Base-by-base conservation (phyloP, 2,329 filamentous ascomycete species). In the Trichoderma semiorbis region DNA sequence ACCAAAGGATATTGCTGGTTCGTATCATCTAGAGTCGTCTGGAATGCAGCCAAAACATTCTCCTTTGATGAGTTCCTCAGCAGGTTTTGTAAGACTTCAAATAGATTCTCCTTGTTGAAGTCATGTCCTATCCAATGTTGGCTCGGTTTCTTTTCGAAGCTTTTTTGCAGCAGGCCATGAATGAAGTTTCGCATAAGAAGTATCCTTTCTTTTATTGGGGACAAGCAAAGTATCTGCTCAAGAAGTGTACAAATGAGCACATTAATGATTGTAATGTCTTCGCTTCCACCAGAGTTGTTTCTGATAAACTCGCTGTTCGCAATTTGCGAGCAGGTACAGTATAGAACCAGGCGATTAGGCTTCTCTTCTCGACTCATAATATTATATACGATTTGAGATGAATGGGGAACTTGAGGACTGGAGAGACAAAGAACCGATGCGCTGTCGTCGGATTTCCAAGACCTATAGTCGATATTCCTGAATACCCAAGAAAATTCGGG, bases 81-180 rank as follows among this genome's bases (percentile, higher is more conserved):
- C n/a, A n/a, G n/a, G n/a, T n/a, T n/a, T n/a, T n/a, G n/a, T n/a
- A n/a, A n/a, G n/a, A n/a, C n/a, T n/a, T n/a, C n/a, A n/a, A n/a
- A n/a, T n/a, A n/a, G n/a, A n/a, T n/a, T n/a, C n/a, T n/a, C n/a
- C n/a, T n/a, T n/a, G n/a, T n/a, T n/a, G n/a, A 30, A 30, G 2
- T 7, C 30, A 10, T 30, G 8, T 30, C 10, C 30, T 2, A 14
- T 2, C 36, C 16, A 12, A 5, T 30, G 7, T 30, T 5, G 7
- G 21, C 1, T 18, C 3, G 2, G 1, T 14, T 21, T 3, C 1
- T 2, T 12, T 14, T 32, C 3, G n/a, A 32, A 6, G 5, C 1
- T 1, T 2, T 7, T 24, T n/a, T 47, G 24, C 1, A 64, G 14
- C 11, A 64, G 36, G 7, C 6, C 1, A 32, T 14, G 5, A 3